Conservation (phyloP, 441 rosid genomes). For the Bruguiera hainesii region DNA sequence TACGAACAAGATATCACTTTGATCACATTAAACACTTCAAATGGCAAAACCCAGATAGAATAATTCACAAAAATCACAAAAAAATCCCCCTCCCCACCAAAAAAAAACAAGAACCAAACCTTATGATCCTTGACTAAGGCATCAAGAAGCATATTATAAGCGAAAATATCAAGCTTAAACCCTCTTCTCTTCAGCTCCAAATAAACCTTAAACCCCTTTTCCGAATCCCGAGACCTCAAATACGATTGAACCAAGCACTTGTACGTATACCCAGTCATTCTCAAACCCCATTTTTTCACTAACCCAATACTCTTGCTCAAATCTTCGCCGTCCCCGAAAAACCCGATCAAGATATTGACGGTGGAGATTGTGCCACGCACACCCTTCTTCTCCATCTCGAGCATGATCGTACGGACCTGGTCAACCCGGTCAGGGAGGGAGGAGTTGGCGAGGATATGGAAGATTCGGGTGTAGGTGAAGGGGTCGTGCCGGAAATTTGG, state of each 20-base stretch:
- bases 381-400: slow-evolving; percentile 54
- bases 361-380: slow-evolving; percentile 70
- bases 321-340: slow-evolving; percentile 53
- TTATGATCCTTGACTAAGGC: slow-evolving; percentile 75
- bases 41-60: too few species aligned
- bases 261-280: slow-evolving; percentile 72
- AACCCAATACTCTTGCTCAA: slow-evolving; percentile 50
- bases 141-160: slow-evolving; percentile 86
- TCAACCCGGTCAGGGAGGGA: slow-evolving; percentile 39
- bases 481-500: slow-evolving; percentile 57
- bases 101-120: slow-evolving; percentile 32
- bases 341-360: slow-evolving; percentile 69
- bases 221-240: slow-evolving; percentile 58
- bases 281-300: slow-evolving; percentile 69
- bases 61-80: neutral
- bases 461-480: slow-evolving; percentile 60
- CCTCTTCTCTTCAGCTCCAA: slow-evolving; percentile 66
- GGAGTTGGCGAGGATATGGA: slow-evolving; percentile 73
- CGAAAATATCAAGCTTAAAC: slow-evolving; percentile 66
- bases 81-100: neutral
- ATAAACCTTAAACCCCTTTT: slow-evolving; percentile 56
- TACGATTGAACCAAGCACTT: slow-evolving; percentile 82
- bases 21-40: too few species aligned
- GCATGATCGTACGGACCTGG: slow-evolving; percentile 43
- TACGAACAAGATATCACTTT: too few species aligned